Evolutionary conservation across 176 grass and related monocot genomes (phyloP).

Genomic region (Paspalum vaginatum): DNA sequence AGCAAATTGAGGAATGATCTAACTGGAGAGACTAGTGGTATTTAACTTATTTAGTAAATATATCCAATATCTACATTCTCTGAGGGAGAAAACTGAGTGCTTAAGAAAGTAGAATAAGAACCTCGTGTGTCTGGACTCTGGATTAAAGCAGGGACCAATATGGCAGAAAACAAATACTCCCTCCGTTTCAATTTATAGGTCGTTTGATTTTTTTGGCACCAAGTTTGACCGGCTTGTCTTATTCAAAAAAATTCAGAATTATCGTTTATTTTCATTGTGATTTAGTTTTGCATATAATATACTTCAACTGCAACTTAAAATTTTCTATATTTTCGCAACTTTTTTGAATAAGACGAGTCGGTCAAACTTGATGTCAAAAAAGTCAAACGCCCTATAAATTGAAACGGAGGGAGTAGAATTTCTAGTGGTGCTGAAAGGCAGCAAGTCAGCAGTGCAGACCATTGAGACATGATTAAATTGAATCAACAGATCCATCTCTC

Average conservation of each 20-base stretch:
- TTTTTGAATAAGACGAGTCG: too few relatives aligned
- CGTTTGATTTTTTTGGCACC: too few relatives aligned
- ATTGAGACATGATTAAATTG: background rate
- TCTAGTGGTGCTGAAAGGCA: background rate
- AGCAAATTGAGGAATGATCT: background rate
- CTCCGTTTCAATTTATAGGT: too few relatives aligned
- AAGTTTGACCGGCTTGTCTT: too few relatives aligned
- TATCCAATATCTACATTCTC: background rate
- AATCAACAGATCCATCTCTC: background rate
- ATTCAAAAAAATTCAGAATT: too few relatives aligned
- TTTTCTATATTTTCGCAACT: too few relatives aligned
- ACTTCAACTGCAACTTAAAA: too few relatives aligned
- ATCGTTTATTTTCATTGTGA: too few relatives aligned
- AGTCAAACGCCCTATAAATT: too few relatives aligned
- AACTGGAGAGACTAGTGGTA: background rate
- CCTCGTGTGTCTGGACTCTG: background rate
- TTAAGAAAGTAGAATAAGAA: background rate
- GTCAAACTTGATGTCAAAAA: too few relatives aligned
- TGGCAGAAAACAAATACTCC: background rate
- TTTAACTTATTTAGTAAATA: background rate
- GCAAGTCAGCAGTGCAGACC: background rate
- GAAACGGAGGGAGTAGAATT: too few relatives aligned
- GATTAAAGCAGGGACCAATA: background rate
- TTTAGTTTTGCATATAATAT: too few relatives aligned
- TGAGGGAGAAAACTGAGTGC: background rate